phyloP scores from a whole-genome alignment of 768 basidiomycete species.

The Psilocybe azurescens region DNA sequence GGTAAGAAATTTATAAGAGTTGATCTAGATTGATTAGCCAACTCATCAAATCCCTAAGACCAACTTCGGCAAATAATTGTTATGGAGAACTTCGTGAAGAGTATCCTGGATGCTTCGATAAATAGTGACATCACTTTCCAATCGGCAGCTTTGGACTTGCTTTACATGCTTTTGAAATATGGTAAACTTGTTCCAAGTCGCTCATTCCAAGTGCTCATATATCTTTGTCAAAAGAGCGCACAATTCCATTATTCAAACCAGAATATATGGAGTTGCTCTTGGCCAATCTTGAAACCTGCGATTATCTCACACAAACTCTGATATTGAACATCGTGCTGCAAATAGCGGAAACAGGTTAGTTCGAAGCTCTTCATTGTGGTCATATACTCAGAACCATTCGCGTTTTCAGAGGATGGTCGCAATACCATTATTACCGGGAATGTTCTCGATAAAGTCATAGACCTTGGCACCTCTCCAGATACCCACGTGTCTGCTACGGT shows the following conservation, averaged over 20 bases:
- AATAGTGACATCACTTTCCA: constrained; percentile 9
- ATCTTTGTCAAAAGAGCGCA: not conserved
- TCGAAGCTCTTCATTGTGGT: not conserved
- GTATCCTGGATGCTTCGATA: not conserved
- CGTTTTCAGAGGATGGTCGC: not conserved
- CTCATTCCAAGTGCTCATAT: not conserved
- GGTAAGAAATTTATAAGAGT: not conserved
- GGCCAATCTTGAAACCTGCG: constrained; percentile 4
- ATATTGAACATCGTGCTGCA: constrained; percentile 4
- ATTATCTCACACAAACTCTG: constrained; percentile 3
- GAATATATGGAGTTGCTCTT: not conserved
- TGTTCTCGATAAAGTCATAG: not conserved
- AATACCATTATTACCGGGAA: not conserved
- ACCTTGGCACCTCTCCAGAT: constrained; percentile 8
- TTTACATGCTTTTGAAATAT: not conserved
- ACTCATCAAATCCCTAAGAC: not conserved
- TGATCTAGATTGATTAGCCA: not conserved
- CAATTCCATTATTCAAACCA: not conserved
- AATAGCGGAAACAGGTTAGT: constrained; percentile 3
- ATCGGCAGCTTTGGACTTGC: not conserved
- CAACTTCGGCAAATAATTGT: not conserved
- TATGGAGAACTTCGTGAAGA: constrained; percentile 3
- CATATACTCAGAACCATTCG: not conserved
- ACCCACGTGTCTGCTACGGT: constrained; percentile 2
- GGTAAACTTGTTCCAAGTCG: not conserved